Evolutionary conservation across 2,329 filamentous ascomycete species (phyloP), one percentile per base, ranked within the genome.

Genomic region (Fusarium citri): DNA sequence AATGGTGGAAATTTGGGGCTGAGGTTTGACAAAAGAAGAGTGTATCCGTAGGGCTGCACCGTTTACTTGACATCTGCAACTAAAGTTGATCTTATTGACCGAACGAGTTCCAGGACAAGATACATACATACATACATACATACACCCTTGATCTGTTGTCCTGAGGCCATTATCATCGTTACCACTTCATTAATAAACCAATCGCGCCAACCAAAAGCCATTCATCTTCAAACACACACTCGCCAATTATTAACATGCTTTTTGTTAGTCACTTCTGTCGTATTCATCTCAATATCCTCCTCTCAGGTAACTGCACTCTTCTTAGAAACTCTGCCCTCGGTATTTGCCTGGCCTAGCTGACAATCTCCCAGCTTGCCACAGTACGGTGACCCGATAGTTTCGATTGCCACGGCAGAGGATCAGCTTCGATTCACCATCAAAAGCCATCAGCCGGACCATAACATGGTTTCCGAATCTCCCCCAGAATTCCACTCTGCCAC

Each of bases 401-500:
- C 26, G 12, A 26, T 18, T 14, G 34, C 11, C 22, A 65, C 61
- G 64, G 5, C 47, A 10, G 37, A 41, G 10, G 12, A 14, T 18
- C 37, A 23, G 10, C 22, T 43, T 30, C 51, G 34, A 31, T n/a
- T 48, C n/a, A 8, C 65, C 43, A 61, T 71, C 8, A 48, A 68
- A 41, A 53, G 48, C 15, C 55, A 64, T 30, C 23, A 47, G 3
- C 16, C 55, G 15, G 51, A 45, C 20, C n/a, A 8, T 5, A 26
- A 47, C 12, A 37, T 65, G 34, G 53, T 68, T 8, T 57, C 68
- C 8, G 22, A 46, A 25, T 49, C 45, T 28, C 55, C 63, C 23
- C 46, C 54, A 7, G 37, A 8, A 9, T 34, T 40, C 16, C 15
- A 31, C 30, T 20, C 12, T 25, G 8, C 23, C 12, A 18, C 7